These are phyloP conservation scores for Calonectria naviculata DNA, from an alignment of 2,329 filamentous ascomycete species.

Conservation along the genomic window DNA sequence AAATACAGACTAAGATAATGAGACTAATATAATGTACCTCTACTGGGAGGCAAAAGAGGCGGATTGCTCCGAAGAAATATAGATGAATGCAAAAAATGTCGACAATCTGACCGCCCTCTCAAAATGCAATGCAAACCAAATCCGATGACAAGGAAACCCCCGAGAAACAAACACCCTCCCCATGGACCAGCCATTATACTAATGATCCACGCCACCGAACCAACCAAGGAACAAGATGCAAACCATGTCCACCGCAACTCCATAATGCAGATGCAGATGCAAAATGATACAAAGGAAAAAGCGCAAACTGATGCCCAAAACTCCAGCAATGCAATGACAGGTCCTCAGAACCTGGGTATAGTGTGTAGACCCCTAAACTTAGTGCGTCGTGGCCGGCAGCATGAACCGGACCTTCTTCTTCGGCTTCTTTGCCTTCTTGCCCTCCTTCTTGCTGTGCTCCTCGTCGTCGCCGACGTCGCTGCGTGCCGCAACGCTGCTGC, in stretches of 20 bases:
- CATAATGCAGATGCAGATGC: constrained; percentile 15
- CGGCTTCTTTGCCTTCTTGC: constrained; percentile 57
- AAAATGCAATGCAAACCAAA: constrained; percentile 16
- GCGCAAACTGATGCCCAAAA: constrained; percentile 20
- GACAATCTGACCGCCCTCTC: constrained; percentile 14
- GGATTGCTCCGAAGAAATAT: constrained; percentile 27
- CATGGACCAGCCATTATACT: constrained; percentile 33
- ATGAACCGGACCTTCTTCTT: constrained; percentile 68
- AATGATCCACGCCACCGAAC: constrained; percentile 23
- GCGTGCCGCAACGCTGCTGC: constrained; percentile 42
- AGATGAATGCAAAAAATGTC: constrained; percentile 9
- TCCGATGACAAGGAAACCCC: constrained; percentile 4
- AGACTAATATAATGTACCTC: constrained; percentile 13
- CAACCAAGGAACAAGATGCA: constrained; percentile 7
- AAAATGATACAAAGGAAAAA: background rate
- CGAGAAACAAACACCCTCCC: constrained; percentile 13
- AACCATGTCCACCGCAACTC: constrained; percentile 9
- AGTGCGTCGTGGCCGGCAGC: constrained; percentile 56
- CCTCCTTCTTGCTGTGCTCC: constrained; percentile 22
- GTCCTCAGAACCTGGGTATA: background rate
- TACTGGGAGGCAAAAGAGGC: constrained; percentile 9
- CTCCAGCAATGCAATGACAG: constrained; percentile 37
- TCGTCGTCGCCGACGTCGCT: constrained; percentile 45
- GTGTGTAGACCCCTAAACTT: background rate
- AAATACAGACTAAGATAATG: constrained; percentile 4